phyloP scores from a whole-genome alignment of 371 early-diverging fungal genomes.

The Apophysomyces ossiformis region DNA sequence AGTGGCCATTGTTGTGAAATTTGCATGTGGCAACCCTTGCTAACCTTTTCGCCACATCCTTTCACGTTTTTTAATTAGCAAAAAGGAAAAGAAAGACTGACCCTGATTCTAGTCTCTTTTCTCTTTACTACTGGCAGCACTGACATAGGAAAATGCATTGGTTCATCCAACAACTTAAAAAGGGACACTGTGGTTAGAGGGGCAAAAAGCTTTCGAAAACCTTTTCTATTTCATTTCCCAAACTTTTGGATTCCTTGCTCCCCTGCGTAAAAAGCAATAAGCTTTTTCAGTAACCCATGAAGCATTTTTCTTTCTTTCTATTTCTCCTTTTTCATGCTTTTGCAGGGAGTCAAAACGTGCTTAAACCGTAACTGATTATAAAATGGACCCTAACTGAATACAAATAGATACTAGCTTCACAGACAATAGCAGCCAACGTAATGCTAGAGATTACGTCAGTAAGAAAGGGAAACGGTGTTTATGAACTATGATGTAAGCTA shows the following conservation, averaged over 20 bases:
- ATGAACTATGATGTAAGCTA: no score
- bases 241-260: neutral
- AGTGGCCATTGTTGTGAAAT: conserved; percentile 8
- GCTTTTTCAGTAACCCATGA: conserved; percentile 6
- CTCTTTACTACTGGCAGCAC: neutral
- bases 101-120: neutral
- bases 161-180: neutral
- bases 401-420: no score
- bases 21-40: conserved; percentile 9
- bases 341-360: conserved; percentile 4
- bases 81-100: neutral
- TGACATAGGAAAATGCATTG: neutral
- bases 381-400: no score
- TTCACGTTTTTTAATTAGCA: conserved; percentile 1
- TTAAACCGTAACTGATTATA: neutral
- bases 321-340: neutral
- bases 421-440: no score
- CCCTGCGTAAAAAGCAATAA: neutral
- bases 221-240: conserved; percentile 1
- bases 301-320: neutral
- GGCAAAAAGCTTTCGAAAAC: no score
- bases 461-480: no score
- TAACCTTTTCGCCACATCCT: conserved; percentile 1
- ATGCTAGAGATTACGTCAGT: no score
- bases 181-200: no score